These are phyloP conservation scores for Chaetomium globosum DNA, from an alignment of 2,329 filamentous ascomycete species.

Conservation along the genomic window DNA sequence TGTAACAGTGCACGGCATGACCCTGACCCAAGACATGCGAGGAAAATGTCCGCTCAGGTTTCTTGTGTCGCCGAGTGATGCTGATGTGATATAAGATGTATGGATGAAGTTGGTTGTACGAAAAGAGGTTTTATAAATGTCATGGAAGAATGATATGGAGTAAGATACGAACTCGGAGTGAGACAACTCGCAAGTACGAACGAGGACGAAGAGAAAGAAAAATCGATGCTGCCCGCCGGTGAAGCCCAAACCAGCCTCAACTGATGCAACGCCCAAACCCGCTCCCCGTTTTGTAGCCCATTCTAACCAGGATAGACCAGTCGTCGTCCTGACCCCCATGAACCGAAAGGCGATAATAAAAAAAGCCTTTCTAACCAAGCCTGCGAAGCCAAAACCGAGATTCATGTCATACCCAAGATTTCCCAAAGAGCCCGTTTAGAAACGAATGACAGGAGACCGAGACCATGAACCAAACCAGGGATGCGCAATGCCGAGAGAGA, in stretches of 20 bases:
- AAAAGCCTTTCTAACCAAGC: neutral
- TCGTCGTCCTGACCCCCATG: neutral
- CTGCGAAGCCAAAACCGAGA: conserved; percentile 1
- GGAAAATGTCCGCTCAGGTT: neutral
- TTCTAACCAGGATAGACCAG: neutral
- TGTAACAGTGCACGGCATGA: conserved; percentile 3
- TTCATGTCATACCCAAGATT: neutral
- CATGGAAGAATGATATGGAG: neutral
- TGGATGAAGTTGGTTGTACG: neutral
- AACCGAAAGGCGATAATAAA: neutral
- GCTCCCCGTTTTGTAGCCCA: conserved; percentile 3
- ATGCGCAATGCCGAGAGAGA: neutral
- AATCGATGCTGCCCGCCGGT: conserved; percentile 1
- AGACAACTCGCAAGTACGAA: neutral
- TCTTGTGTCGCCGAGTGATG: neutral
- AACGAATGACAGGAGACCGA: conserved; percentile 2
- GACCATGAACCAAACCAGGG: neutral
- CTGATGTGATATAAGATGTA: conserved; percentile 14
- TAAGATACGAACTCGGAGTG: neutral
- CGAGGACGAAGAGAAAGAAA: neutral
- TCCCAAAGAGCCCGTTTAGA: neutral
- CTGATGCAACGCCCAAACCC: conserved; percentile 3
- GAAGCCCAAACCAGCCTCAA: neutral
- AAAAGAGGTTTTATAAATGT: neutral
- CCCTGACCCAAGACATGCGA: conserved; percentile 4